Percentiles rank a stretch among this genome's conserved stretches.
Evolutionary conservation across 495 filamentous ascomycete species (phyloP).

Genomic region (Penicillium alfredii): DNA sequence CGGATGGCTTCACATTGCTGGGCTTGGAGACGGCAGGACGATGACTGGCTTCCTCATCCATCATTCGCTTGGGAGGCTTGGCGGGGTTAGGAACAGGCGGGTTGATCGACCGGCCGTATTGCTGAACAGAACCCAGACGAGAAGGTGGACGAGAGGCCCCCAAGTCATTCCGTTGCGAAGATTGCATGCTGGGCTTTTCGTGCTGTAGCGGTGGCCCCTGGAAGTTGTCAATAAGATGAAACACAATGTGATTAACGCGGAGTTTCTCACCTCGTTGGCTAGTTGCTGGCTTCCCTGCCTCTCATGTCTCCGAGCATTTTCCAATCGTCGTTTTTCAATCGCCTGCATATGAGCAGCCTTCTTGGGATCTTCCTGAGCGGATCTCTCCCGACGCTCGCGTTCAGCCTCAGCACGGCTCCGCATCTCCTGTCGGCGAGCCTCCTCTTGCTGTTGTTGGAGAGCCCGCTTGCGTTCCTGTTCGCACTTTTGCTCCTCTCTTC

Average conservation of each 20-base stretch:
- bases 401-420: slow-evolving; percentile 44
- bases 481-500: slow-evolving; percentile 71
- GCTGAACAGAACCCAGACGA: slow-evolving; percentile 48
- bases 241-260: background rate
- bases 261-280: slow-evolving; percentile 35
- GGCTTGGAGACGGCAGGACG: slow-evolving; percentile 38
- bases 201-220: slow-evolving; percentile 36
- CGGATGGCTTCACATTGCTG: slow-evolving; percentile 39
- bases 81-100: slow-evolving; percentile 54
- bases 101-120: slow-evolving; percentile 42
- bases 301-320: slow-evolving; percentile 58
- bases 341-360: slow-evolving; percentile 67
- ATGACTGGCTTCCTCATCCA: slow-evolving; percentile 47
- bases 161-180: slow-evolving; percentile 43
- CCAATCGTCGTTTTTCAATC: slow-evolving; percentile 55
- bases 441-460: slow-evolving; percentile 47
- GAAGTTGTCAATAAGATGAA: slow-evolving; percentile 1
- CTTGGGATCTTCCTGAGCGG: slow-evolving; percentile 50
- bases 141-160: slow-evolving; percentile 47
- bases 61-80: slow-evolving; percentile 58
- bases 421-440: slow-evolving; percentile 43
- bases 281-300: slow-evolving; percentile 46
- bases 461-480: slow-evolving; percentile 73
- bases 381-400: slow-evolving; percentile 39
- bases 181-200: slow-evolving; percentile 28